Conservation (phyloP, 495 filamentous ascomycete species). For the Collariella sp. region DNA sequence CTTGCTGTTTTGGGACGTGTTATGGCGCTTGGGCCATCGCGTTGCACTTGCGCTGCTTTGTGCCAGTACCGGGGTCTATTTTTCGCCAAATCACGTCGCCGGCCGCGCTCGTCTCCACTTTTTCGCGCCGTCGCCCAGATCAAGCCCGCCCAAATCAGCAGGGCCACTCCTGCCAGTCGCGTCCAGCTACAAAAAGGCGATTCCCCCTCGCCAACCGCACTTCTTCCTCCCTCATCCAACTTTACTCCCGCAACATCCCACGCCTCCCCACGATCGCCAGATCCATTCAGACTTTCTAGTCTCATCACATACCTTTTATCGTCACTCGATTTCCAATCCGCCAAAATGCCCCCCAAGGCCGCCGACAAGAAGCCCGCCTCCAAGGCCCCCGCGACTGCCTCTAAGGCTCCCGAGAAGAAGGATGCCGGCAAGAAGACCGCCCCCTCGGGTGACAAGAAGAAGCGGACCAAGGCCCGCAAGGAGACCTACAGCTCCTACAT, state of each 20-base stretch:
- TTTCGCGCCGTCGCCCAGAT: conserved; percentile 22
- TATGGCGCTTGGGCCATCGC: conserved; percentile 30
- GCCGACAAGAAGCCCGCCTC: conserved; percentile 96
- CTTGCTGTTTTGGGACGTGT: conserved; percentile 24
- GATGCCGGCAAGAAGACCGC: conserved; percentile 99
- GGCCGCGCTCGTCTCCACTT: conserved; percentile 15
- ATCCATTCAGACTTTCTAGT: conserved; percentile 31
- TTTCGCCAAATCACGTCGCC: conserved; percentile 29
- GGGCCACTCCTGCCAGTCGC: conserved; percentile 34
- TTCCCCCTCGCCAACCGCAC: conserved; percentile 38
- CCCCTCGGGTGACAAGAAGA: conserved; percentile 96
- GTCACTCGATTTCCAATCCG: conserved; percentile 27
- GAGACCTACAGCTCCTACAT: conserved; percentile 99
- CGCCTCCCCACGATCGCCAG: conserved; percentile 12
- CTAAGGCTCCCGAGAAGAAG: conserved; percentile 85
- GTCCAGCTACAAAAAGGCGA: conserved; percentile 45
- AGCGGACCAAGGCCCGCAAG: conserved; percentile 99
- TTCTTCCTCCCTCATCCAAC: conserved; percentile 37
- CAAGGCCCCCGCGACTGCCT: conserved; percentile 84
- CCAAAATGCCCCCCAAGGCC: conserved; percentile 90
- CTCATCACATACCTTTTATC: conserved; percentile 23
- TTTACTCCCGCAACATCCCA: conserved; percentile 36
- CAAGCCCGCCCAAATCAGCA: conserved; percentile 41
- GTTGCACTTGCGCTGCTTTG: conserved; percentile 14
- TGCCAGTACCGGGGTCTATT: conserved; percentile 22